Percentiles rank a stretch among this genome's conserved stretches.
These are phyloP conservation scores for Petunia hybrid DNA, from an alignment of 305 asterid species.

Conservation along the genomic window DNA sequence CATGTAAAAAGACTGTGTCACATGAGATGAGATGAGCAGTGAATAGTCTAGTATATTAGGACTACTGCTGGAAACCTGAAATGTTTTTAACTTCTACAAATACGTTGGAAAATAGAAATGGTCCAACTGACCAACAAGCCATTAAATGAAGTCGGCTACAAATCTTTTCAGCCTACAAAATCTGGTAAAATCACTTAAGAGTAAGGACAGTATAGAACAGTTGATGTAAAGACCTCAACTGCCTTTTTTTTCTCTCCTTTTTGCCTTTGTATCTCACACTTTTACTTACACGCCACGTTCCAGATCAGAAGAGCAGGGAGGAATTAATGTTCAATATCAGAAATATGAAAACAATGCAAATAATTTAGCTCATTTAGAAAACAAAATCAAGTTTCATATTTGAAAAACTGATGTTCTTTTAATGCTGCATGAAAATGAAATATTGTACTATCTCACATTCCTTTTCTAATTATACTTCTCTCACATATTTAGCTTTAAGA, in stretches of 20 bases:
- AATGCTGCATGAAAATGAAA: no score
- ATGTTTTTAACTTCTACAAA: background rate
- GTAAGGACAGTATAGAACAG: background rate
- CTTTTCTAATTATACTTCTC: no score
- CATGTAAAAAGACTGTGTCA: no score
- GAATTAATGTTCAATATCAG: background rate
- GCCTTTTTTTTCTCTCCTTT: background rate
- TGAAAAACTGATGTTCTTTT: no score
- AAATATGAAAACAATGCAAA: background rate
- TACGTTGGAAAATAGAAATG: background rate
- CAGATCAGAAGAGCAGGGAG: background rate
- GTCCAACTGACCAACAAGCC: background rate
- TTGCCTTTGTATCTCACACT: background rate
- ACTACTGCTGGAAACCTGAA: background rate
- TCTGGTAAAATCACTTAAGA: background rate
- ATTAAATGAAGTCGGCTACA: background rate
- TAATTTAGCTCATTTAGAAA: no score
- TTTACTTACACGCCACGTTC: background rate
- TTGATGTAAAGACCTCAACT: background rate
- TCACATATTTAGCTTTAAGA: no score
- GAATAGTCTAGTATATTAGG: no score
- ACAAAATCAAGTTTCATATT: no score
- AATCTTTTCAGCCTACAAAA: constrained; percentile 7
- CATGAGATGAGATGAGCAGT: no score
- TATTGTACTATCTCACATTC: no score